phyloP scores from a whole-genome alignment of 2,329 filamentous ascomycete genomes.

The Pyrenophora teres region DNA sequence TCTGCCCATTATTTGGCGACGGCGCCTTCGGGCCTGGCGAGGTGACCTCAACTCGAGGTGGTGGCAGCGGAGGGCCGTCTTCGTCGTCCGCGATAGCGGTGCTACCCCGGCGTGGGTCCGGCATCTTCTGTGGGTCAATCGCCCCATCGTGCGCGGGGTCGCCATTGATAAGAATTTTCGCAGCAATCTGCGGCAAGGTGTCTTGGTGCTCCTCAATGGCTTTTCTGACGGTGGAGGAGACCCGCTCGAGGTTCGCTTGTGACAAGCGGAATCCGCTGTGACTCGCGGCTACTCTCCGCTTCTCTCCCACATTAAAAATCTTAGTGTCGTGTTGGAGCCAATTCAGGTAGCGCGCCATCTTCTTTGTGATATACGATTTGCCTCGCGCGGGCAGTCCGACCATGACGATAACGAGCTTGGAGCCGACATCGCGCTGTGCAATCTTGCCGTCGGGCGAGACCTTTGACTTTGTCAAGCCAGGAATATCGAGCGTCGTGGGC shows the following conservation, averaged over 20 bases:
- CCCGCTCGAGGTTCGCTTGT: conserved; percentile 36
- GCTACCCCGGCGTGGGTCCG: conserved; percentile 34
- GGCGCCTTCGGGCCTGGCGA: conserved; percentile 39
- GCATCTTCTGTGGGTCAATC: conserved; percentile 41
- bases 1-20: conserved; percentile 22
- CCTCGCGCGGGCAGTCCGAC: conserved; percentile 92
- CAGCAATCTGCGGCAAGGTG: conserved; percentile 49
- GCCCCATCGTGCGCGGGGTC: conserved; percentile 49
- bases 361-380: conserved; percentile 99
- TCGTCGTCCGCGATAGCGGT: conserved; percentile 31
- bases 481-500: conserved; percentile 94
- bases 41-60: conserved; percentile 41
- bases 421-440: conserved; percentile 88
- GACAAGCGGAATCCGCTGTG: conserved; percentile 53
- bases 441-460: conserved; percentile 96
- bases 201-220: conserved; percentile 35
- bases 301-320: conserved; percentile 97
- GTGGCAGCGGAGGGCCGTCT: conserved; percentile 15
- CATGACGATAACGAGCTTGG: conserved; percentile 98
- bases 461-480: conserved; percentile 91
- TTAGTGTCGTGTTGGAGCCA: conserved; percentile 96
- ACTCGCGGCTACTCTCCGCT: conserved; percentile 77
- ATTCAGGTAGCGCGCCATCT: conserved; percentile 90
- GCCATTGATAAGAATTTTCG: conserved; percentile 64
- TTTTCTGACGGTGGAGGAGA: conserved; percentile 30